Evolutionary conservation across 306 rosid genomes (phyloP), one percentile per base, ranked within the genome.

Genomic region (Quercus rubra): DNA sequence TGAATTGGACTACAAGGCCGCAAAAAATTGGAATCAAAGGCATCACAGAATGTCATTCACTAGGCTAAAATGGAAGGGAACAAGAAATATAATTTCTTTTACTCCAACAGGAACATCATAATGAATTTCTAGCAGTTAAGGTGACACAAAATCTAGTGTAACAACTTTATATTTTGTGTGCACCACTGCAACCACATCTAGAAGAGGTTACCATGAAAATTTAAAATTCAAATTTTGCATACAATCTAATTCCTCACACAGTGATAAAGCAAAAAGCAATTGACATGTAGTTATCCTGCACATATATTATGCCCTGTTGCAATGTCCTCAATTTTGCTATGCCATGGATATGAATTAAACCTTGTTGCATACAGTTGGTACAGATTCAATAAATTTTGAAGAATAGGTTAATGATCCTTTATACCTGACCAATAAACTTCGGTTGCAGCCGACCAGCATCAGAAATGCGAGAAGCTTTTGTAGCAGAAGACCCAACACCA

Each of bases 351-450:
- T 17, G 35, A 62, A 31, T 46, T 12, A 77, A 33, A 17, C 55
- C 66, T 56, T 46, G 33, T 41, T 46, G 41, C 75, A 19, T 7
- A 70, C 19, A 72, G 9, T 21, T 8, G 56, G 12, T 30, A n/a
- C 49, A 13, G 33, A 71, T 35, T 11, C 1, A 13, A 23, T 54
- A 52, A 31, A 20, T 38, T 31, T 79, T 49, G 49, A 77, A 64
- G 13, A 56, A 56, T 19, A 67, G 46, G 51, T 33, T 67, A 67
- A 67, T 31, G 14, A 33, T 33, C 70, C 49, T 9, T 20, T 21
- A 73, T 71, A 83, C 82, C 85, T 74, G 87, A 74, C 57, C 63
- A 56, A 78, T 81, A 20, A 55, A 59, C 75, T 54, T 78, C 68
- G 7, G 72, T 62, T 18, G 77, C 61, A 67, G 46, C 5, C 7